Evolutionary conservation across 805 yeast species (phyloP), one percentile per base, ranked within the genome.

Genomic region (Yarrowia osloensis): DNA sequence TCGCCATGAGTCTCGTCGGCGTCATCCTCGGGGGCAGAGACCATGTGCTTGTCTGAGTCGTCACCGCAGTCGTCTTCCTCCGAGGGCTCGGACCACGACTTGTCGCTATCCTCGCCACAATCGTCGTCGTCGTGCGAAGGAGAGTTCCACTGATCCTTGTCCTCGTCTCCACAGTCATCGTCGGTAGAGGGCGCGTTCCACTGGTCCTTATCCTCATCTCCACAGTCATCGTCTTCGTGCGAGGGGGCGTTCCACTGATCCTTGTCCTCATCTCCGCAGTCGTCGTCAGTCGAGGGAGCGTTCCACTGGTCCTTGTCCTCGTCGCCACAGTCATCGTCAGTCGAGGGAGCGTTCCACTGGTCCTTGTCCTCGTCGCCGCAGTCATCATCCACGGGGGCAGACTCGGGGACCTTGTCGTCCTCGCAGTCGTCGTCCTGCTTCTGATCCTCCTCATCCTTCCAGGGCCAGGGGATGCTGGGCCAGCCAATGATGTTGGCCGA

Each of bases 381-480:
- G 47, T 40, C 63, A 17, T 39, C 63, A n/a, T 55, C 47, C 7
- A 19, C 63, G 9, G 44, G 42, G 19, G 44, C 24, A 19, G 21
- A 29, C 29, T 59, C 52, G 31, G 54, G 40, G 24, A 28, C 6
- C 50, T 44, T 42, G 35, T 57, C 49, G n/a, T 40, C 47, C 19
- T 39, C 50, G 29, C 50, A 40, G 50, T 57, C 65, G 11, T 39
- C 65, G 17, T 40, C 50, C 31, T 55, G 22, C 19, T 54, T 39
- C 31, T 55, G 22, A 13, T 54, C 22, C 6, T 57, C 49, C 19
- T 57, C 65, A n/a, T 57, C 49, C 49, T 57, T 57, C 63, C 63
- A 57, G 35, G 63, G 63, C 63, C 63, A 57, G 35, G 63, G 63
- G 22, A 57, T 57, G 35, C 49, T 39, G 47, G 63, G 63, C 63